These are phyloP conservation scores for Macrotyloma uniflorum DNA, from an alignment of 306 rosid genomes.

Conservation along the genomic window DNA sequence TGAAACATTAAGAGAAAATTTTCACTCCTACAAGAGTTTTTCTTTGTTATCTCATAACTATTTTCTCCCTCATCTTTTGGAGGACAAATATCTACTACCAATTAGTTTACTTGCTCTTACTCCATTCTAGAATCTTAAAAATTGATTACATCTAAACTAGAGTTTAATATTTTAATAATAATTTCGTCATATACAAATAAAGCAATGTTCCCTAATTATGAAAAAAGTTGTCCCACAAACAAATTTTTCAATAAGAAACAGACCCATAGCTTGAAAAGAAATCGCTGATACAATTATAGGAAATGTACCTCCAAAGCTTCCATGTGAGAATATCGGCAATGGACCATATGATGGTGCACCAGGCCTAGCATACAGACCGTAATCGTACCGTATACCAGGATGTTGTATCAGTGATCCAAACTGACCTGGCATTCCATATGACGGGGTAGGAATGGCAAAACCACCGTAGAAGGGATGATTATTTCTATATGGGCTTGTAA, in stretches of 20 bases:
- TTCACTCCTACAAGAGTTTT: not conserved
- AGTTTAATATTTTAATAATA: not conserved
- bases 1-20: not conserved
- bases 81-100: not conserved
- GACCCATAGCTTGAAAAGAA: not conserved
- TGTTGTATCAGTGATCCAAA: constrained; percentile 50
- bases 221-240: not conserved
- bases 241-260: not conserved
- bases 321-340: constrained; percentile 35
- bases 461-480: constrained; percentile 49
- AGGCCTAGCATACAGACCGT: constrained; percentile 40
- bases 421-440: constrained; percentile 47
- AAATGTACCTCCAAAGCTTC: constrained; percentile 51
- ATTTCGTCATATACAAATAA: not conserved
- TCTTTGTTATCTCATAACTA: not conserved
- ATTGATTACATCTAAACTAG: not conserved
- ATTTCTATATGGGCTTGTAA: constrained; percentile 47
- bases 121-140: not conserved
- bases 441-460: constrained; percentile 35
- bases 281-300: not conserved
- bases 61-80: not conserved
- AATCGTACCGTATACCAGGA: constrained; percentile 46
- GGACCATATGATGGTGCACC: constrained; percentile 47
- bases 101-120: not conserved
- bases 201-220: not conserved